Evolutionary conservation across 148 eudicot genomes (phyloP).

Genomic region (Dianthus caryophyllus): DNA sequence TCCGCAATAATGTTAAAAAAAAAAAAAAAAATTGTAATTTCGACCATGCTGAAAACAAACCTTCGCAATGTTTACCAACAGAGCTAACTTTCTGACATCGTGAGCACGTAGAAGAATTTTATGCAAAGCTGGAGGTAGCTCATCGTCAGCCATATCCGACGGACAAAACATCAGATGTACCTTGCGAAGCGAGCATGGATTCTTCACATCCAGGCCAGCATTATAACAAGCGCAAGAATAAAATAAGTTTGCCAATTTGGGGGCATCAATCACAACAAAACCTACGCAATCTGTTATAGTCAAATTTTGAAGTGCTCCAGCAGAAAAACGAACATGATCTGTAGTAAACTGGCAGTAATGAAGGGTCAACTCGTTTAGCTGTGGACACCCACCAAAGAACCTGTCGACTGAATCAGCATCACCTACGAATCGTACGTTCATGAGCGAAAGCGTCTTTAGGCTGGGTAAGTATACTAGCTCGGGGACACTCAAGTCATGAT

Average conservation of each 20-base stretch:
- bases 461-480: background rate
- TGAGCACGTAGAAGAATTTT: background rate
- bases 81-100: background rate
- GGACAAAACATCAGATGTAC: background rate
- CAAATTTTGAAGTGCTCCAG: background rate
- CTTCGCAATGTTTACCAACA: background rate
- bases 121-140: background rate
- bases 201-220: background rate
- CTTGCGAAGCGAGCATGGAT: background rate
- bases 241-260: background rate
- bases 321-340: background rate
- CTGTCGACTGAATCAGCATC: background rate
- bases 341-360: background rate
- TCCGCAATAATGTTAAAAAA: background rate
- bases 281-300: background rate
- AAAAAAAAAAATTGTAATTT: background rate
- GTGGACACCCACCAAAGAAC: background rate
- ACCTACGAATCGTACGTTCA: background rate
- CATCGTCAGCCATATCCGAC: background rate
- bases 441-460: background rate
- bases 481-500: background rate
- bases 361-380: constrained; percentile 1
- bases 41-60: background rate
- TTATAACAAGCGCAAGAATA: background rate
- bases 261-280: constrained; percentile 1